Base-by-base conservation (phyloP, 2,329 filamentous ascomycete species). In the Sordariomycetes sp. region DNA sequence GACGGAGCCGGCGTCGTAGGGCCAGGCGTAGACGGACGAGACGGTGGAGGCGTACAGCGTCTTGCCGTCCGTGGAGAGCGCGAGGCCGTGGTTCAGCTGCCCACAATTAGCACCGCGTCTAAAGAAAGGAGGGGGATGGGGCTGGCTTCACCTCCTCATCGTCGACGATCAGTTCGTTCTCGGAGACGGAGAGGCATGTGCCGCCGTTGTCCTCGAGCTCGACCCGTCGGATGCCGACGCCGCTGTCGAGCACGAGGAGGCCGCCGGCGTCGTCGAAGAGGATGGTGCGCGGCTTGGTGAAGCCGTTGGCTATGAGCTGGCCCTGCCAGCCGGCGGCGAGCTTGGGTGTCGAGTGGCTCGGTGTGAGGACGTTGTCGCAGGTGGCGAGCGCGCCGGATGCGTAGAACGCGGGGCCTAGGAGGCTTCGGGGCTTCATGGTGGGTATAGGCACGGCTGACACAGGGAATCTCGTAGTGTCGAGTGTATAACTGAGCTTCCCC, bases 21-120 rank as follows among this genome's bases (percentile, higher is more conserved):
- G 67, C 82, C 85, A 90, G 2, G 80, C 73, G 65, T 77, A 86
- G 37, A 88, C 83, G n/a, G 75, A 72, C 54, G 79, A 74, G 6
- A 76, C 66, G 1, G 78, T 79, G 0, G 86, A 89, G 18, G 78
- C 79, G 64, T 80, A 83, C 57, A 84, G 66, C 1, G 75, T 81
- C 48, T 70, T 74, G 57, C 79, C 77, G 66, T 84, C 77, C 3
- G 68, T 65, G 0, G 78, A 80, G 22, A 84, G 65, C 32, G 80
- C 76, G 55, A 84, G 72, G 46, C 79, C 79, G 62, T 85, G 81
- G 63, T 80, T 82, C 20, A 83, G 70, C 76, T 81, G 48, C n/a
- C 51, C 8, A 24, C 28, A 11, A 12, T 35, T 20, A 28, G 20
- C 11, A 10, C 28, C 18, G 16, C 16, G 6, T n/a, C 14, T 14